Evolutionary conservation across 2,329 filamentous ascomycete genomes (phyloP).

Genomic region (Ceratocystis cacaofunesta): DNA sequence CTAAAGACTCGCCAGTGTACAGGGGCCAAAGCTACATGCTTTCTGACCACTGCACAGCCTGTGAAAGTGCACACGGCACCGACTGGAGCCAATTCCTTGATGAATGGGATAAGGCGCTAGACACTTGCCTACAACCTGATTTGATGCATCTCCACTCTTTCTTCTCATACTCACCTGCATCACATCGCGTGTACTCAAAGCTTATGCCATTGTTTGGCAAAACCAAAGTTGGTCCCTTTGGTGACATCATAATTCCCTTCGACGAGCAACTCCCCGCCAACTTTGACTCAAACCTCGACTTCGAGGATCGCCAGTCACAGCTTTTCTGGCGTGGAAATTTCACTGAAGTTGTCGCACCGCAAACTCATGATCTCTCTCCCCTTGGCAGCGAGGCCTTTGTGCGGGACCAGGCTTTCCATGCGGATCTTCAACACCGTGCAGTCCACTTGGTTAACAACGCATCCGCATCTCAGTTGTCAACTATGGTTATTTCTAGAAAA

Average conservation of each 20-base stretch:
- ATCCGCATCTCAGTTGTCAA: conserved; percentile 34
- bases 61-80: conserved; percentile 35
- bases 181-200: conserved; percentile 45
- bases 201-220: conserved; percentile 64
- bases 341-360: conserved; percentile 5
- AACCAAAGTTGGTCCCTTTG: conserved; percentile 56
- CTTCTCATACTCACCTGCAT: conserved; percentile 45
- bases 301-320: conserved; percentile 45
- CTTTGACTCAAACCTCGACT: conserved; percentile 31
- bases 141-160: conserved; percentile 57
- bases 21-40: conserved; percentile 7
- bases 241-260: conserved; percentile 61
- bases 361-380: conserved; percentile 1
- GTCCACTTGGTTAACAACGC: conserved; percentile 53
- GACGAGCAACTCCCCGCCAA: conserved; percentile 19
- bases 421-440: conserved; percentile 55
- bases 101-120: conserved; percentile 49
- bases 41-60: conserved; percentile 9
- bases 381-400: conserved; percentile 34
- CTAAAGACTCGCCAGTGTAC: conserved; percentile 39
- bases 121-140: conserved; percentile 66
- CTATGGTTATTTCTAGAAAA: conserved; percentile 39
- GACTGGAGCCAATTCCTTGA: conserved; percentile 45
- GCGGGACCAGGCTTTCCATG: conserved; percentile 41
- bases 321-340: conserved; percentile 56